Evolutionary conservation across 202 grass and related monocot genomes (phyloP).

Genomic region (Schoenoplectus tabernaemontani): DNA sequence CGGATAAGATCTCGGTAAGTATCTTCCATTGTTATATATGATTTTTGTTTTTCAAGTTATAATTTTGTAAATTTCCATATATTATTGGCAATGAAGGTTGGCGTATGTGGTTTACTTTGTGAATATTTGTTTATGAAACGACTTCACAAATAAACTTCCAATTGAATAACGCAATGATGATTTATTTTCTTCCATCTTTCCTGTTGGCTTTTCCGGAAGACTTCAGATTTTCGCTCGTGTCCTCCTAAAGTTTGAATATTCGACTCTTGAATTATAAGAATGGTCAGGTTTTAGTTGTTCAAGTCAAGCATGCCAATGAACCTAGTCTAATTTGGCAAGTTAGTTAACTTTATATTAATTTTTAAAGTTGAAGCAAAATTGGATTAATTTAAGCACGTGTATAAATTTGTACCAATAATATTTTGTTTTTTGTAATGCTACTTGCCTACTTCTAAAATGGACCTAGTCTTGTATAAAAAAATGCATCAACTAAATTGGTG

Average conservation of each 20-base stretch:
- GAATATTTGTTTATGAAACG: neutral
- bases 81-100: too few relatives aligned
- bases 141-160: neutral
- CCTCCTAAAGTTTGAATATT: neutral
- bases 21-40: neutral
- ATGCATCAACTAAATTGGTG: neutral
- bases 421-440: neutral
- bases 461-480: neutral
- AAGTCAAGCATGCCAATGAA: too few relatives aligned
- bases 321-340: neutral
- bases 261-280: too few relatives aligned
- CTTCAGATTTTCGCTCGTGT: neutral
- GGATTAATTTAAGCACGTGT: neutral
- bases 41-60: neutral
- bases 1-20: constrained; percentile 56
- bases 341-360: neutral
- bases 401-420: neutral
- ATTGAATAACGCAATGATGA: neutral
- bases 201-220: neutral
- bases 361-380: neutral
- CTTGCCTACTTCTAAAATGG: neutral
- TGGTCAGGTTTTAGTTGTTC: too few relatives aligned
- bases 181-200: neutral
- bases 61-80: neutral
- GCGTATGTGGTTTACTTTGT: constrained; percentile 1